Conservation (phyloP, 139 green algal genomes). For the Coelastrella sp. region DNA sequence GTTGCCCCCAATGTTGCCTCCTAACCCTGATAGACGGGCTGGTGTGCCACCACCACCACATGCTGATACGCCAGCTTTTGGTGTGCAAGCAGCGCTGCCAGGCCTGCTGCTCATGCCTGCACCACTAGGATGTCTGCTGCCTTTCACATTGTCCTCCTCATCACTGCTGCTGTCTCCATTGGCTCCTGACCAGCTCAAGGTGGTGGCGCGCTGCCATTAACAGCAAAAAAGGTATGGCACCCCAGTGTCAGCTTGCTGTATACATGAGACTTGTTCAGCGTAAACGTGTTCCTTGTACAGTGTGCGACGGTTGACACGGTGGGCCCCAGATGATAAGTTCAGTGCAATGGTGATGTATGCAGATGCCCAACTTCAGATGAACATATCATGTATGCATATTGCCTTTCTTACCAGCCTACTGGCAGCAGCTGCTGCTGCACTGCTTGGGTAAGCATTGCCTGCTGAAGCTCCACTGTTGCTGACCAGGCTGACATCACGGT, state of each 20-base stretch:
- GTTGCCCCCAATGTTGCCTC: no score
- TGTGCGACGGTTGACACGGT: no score
- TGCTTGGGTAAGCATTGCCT: neutral
- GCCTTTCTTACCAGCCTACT: constrained; percentile 7
- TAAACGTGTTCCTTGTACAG: no score
- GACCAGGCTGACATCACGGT: constrained; percentile 26
- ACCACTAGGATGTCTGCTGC: neutral
- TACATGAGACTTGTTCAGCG: no score
- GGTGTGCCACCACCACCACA: neutral
- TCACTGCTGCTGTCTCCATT: neutral
- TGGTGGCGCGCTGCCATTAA: constrained; percentile 17
- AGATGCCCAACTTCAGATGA: no score
- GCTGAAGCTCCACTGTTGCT: constrained; percentile 33
- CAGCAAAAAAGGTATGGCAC: no score
- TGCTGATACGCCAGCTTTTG: neutral
- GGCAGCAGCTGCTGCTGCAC: neutral
- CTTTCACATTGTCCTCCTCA: neutral
- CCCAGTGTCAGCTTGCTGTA: no score
- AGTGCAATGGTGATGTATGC: no score
- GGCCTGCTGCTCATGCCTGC: neutral
- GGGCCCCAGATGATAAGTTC: no score
- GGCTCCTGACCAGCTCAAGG: neutral
- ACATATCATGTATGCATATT: no score
- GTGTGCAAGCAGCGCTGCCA: neutral
- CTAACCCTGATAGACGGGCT: neutral